Percentiles rank a stretch among this genome's conserved stretches.
These are phyloP conservation scores for Sporothrix phasma DNA, from an alignment of 2,329 filamentous ascomycete species.

Conservation along the genomic window DNA sequence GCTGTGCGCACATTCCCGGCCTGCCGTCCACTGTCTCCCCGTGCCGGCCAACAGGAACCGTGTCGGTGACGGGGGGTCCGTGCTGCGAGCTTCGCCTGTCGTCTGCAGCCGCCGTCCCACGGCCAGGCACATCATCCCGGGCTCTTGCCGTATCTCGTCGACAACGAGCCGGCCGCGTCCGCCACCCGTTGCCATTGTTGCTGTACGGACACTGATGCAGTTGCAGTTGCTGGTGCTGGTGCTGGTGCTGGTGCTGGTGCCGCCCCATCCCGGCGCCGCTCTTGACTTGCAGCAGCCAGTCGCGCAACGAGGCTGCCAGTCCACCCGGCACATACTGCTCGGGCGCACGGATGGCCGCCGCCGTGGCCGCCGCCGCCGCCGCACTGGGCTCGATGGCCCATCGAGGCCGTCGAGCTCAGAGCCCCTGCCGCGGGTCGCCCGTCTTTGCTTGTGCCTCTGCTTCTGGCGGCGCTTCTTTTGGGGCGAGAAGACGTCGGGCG, in stretches of 20 bases:
- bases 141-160: not conserved
- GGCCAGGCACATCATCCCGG: conserved; percentile 28
- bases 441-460: not conserved
- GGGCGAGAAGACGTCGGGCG: conserved; percentile 19
- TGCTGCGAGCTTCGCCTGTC: not conserved
- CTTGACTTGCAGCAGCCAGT: conserved; percentile 37
- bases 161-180: not conserved
- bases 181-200: not conserved
- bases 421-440: not conserved
- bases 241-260: too few relatives aligned
- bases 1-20: not conserved
- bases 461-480: conserved; percentile 17
- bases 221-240: too few relatives aligned
- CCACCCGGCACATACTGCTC: conserved; percentile 30
- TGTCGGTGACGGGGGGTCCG: not conserved
- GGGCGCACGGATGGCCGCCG: not conserved
- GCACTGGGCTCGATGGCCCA: not conserved
- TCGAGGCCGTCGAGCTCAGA: not conserved
- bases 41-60: conserved; percentile 22
- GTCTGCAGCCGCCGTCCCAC: not conserved
- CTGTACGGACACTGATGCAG: too few relatives aligned
- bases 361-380: not conserved
- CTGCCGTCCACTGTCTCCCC: conserved; percentile 11
- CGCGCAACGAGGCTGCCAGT: conserved; percentile 32
- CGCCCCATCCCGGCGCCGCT: conserved; percentile 21